Base-by-base conservation (phyloP, 805 yeast species). In the Isabelozyma pseudorhagii region DNA sequence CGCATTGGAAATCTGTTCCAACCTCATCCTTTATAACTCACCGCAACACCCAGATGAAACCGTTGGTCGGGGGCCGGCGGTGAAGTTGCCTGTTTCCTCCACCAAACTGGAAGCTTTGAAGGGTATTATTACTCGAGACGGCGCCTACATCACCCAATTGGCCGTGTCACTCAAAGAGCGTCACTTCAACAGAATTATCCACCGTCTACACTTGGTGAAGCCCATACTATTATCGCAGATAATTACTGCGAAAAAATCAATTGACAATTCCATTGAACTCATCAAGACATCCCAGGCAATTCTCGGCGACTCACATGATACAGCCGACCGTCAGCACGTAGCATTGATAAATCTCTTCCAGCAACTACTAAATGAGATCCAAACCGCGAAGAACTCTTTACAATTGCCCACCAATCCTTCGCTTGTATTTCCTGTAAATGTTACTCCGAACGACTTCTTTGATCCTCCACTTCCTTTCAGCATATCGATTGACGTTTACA, bases 91-190 rank as follows among this genome's bases (percentile, higher is more conserved):
- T 0, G 65, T 86, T 6, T 71, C 83, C 0, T 74, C 83, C 0
- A 68, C 75, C 13, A 78, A 83, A 48, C 77, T 79, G 49, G 86
- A 83, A 50, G 66, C 73, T 3, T 64, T 85, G 13, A 83, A 84
- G 51, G 93, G 93, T 0, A 72, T 82, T 1, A 62, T 85, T 0
- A 78, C 81, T 0, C 63, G 92, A 46, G 76, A 73, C 47, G 84
- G 85, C 6, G 74, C 78, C 10, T 75, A 76, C 52, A 69, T 86
- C 5, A 70, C 78, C 1, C 79, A 78, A 29, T 61, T 85, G 52
- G 75, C 74, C 46, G 76, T 67, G 49, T 58, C 57, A 46, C 61
- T 78, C 47, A 75, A 71, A 54, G 81, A 74, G 57, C 77, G 67
- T 48, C 65, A 61, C 50, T 68, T 70, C 53, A 72, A 62, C 54